These are phyloP conservation scores for Cyanidioschyzon merolae DNA, from an alignment of 23 red algal genomes.

Conservation along the genomic window DNA sequence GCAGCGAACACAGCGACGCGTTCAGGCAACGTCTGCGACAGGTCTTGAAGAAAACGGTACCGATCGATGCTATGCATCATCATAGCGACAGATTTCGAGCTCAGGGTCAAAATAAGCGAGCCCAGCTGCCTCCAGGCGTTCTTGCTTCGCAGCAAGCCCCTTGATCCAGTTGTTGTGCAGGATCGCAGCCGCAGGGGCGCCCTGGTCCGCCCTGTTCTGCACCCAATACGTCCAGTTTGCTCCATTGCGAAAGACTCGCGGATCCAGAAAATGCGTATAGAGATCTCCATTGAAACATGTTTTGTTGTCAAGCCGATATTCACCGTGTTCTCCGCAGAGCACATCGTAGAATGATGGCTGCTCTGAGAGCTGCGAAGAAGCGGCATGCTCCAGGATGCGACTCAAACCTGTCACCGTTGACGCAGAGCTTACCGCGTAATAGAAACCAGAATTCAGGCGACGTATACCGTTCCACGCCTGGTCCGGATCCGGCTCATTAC, in stretches of 20 bases:
- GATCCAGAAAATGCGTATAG: constrained; percentile 59
- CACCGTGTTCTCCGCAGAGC: constrained; percentile 81
- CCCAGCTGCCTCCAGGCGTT: constrained; percentile 59
- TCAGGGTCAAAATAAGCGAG: constrained; percentile 69
- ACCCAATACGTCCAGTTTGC: constrained; percentile 64
- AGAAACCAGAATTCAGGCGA: constrained; percentile 84
- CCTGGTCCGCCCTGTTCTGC: constrained; percentile 45
- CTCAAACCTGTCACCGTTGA: constrained; percentile 76
- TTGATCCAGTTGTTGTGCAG: constrained; percentile 99
- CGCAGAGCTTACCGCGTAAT: constrained; percentile 54
- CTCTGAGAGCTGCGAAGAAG: constrained; percentile 76
- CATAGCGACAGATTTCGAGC: constrained; percentile 81
- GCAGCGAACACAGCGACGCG: no score
- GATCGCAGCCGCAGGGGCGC: constrained; percentile 50
- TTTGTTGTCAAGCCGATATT: constrained; percentile 51
- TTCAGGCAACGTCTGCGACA: no score
- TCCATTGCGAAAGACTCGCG: constrained; percentile 75
- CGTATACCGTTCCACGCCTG: constrained; percentile 78
- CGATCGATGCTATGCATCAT: background rate
- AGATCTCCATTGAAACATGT: constrained; percentile 68
- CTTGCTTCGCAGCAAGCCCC: constrained; percentile 58
- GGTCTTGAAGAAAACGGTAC: no score
- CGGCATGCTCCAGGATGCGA: constrained; percentile 77
- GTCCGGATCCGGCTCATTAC: constrained; percentile 71
- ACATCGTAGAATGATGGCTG: constrained; percentile 98